phyloP scores from a whole-genome alignment of 441 rosid genomes.

The Dalechampia spathulata region DNA sequence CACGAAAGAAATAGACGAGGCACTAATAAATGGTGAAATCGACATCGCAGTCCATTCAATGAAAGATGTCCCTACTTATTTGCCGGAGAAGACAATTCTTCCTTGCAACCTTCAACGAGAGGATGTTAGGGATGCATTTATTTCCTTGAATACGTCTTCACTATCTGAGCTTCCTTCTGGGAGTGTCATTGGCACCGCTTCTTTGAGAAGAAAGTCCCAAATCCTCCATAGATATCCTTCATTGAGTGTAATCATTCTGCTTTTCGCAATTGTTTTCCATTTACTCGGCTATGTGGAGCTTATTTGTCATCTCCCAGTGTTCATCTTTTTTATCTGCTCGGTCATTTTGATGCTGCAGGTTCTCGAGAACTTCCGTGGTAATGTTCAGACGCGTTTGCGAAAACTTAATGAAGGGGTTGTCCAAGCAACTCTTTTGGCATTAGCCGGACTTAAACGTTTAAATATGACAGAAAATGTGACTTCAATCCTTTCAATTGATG shows the following conservation, averaged over 20 bases:
- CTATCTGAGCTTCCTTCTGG: conserved; percentile 80
- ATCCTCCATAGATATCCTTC: conserved; percentile 84
- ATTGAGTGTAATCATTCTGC: conserved; percentile 36
- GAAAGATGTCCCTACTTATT: conserved; percentile 96
- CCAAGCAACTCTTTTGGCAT: conserved; percentile 81
- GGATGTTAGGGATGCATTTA: conserved; percentile 95
- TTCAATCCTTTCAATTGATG: conserved; percentile 62
- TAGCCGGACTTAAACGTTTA: conserved; percentile 95
- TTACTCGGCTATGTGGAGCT: no score
- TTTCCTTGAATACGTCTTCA: conserved; percentile 52
- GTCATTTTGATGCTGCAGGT: conserved; percentile 43
- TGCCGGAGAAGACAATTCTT: conserved; percentile 72
- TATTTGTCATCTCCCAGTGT: neutral
- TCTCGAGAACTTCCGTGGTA: conserved; percentile 83
- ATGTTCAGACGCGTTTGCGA: conserved; percentile 85
- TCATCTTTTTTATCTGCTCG: conserved; percentile 7
- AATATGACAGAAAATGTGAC: conserved; percentile 84
- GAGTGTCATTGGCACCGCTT: conserved; percentile 89
- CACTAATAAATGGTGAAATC: conserved; percentile 74
- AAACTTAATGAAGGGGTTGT: conserved; percentile 84
- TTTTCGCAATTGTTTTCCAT: neutral
- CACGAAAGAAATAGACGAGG: conserved; percentile 96
- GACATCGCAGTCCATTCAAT: conserved; percentile 97
- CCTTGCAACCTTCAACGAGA: conserved; percentile 91
- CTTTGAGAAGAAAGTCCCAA: conserved; percentile 92